Conservation (phyloP, 1,139 yeast species). For the Zygosaccharomyces pseudobailii region DNA sequence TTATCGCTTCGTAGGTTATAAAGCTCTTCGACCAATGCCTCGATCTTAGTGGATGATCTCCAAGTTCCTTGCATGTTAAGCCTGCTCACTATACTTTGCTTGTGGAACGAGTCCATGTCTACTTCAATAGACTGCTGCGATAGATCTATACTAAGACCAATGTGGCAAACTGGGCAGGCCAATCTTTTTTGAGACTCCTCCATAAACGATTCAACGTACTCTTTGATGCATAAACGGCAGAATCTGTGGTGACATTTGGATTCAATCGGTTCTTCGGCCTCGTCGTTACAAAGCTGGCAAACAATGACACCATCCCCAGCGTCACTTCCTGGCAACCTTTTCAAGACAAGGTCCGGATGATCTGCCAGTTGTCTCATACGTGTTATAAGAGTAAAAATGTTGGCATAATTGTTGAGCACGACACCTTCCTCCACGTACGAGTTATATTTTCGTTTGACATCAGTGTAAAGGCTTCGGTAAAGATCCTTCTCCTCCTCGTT, state of each 20-base stretch:
- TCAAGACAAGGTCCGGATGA: constrained; percentile 91
- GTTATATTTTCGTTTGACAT: constrained; percentile 74
- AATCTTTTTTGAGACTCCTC: constrained; percentile 54
- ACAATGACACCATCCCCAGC: constrained; percentile 59
- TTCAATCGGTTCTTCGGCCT: constrained; percentile 95
- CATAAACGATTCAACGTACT: constrained; percentile 77
- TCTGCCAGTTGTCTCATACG: constrained; percentile 97
- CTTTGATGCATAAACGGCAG: constrained; percentile 87
- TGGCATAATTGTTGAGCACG: constrained; percentile 90
- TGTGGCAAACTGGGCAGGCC: constrained; percentile 94
- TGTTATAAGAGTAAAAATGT: constrained; percentile 89
- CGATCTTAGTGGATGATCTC: constrained; percentile 93
- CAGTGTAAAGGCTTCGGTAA: constrained; percentile 81
- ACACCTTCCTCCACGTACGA: constrained; percentile 93
- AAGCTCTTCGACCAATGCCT: constrained; percentile 89
- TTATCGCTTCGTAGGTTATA: constrained; percentile 80
- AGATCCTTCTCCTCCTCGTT: constrained; percentile 93
- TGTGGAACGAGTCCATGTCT: constrained; percentile 53
- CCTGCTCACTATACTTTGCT: constrained; percentile 84
- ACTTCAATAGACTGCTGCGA: constrained; percentile 84
- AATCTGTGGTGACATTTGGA: constrained; percentile 90
- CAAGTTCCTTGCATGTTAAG: constrained; percentile 82
- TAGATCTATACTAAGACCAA: constrained; percentile 82
- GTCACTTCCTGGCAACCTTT: constrained; percentile 47
- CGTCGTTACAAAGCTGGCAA: constrained; percentile 93